Base-by-base conservation (phyloP, 257 asterid species). In the Orobanche coerulescens region DNA sequence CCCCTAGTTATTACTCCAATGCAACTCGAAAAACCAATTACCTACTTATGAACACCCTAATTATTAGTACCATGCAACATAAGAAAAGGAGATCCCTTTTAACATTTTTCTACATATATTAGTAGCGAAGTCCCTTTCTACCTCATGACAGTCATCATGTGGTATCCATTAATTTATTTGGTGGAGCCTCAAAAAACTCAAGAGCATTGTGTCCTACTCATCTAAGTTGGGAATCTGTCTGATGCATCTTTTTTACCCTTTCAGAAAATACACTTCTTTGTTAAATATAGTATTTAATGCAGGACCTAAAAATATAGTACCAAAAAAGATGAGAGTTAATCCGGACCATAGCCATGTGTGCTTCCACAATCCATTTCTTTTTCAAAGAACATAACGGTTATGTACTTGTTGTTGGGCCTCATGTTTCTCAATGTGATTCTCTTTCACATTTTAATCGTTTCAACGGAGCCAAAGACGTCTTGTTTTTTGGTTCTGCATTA, bases 181-280 rank as follows among this genome's bases (percentile, higher is more conserved):
- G 63, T 69, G 71, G 66, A 39, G 59, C 58, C 62, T 37, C 31
- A 14, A 14, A 44, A 53, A 24, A 14, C 13, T 26, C n/a, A n/a
- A 28, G 74, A 16, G 65, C 36, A 70, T 47, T 53, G 6, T 62
- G 70, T 44, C 68, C 70, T 69, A 43, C 19, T 61, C 12, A 28
- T 43, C 58, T 43, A 66, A 56, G 58, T 34, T 55, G 39, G 59
- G 59, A 7, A 18, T 55, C 48, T 55, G 56, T 66, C 49, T 26
- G 34, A 56, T 44, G 10, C 13, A 62, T 34, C 54, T 62, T 53
- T 70, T 20, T 28, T 5, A 15, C 37, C 12, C 58, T 44, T 44
- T 13, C 4, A 11, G 16, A 26, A 20, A 49, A 4, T 43, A 30
- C 39, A 48, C 61, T 37, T 57, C 31, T 64, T 4, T 10, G 56